Evolutionary conservation across 148 eudicot species (phyloP).

Genomic region (Chenopodium suecicum): DNA sequence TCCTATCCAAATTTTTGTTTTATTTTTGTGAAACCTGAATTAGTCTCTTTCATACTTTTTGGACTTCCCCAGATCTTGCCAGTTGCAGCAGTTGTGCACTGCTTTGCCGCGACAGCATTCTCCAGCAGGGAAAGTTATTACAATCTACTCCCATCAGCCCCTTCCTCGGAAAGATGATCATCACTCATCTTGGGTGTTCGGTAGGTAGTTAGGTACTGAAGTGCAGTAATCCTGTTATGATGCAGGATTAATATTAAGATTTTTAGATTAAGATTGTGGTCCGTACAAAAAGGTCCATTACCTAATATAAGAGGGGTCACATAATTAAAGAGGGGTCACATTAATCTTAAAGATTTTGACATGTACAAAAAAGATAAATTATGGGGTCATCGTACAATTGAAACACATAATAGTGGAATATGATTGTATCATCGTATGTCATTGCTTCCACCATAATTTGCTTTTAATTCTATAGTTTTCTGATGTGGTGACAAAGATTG

Average conservation of each 20-base stretch:
- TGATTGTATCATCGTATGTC: slow-evolving; percentile 17
- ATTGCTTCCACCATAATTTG: slow-evolving; percentile 31
- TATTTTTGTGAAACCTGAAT: too few relatives aligned
- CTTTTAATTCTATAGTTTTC: slow-evolving; percentile 13
- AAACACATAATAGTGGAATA: slow-evolving; percentile 48
- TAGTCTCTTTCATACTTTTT: not conserved
- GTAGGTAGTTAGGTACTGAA: too few relatives aligned
- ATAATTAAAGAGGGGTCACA: not conserved
- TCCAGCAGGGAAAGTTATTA: not conserved
- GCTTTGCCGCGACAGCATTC: not conserved
- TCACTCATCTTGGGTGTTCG: too few relatives aligned
- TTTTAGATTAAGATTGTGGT: not conserved
- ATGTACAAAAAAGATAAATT: not conserved
- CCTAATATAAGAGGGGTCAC: not conserved
- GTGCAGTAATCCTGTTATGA: not conserved
- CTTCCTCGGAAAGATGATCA: too few relatives aligned
- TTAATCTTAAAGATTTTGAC: not conserved
- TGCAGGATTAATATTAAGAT: not conserved
- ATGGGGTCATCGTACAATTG: slow-evolving; percentile 4
- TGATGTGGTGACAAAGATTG: slow-evolving; percentile 26
- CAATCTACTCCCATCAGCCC: not conserved
- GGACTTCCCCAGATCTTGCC: too few relatives aligned
- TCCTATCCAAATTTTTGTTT: too few relatives aligned
- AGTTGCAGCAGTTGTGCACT: too few relatives aligned
- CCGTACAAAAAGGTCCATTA: not conserved